phyloP scores from a whole-genome alignment of 306 rosid genomes.

The Carpinus fangiana region DNA sequence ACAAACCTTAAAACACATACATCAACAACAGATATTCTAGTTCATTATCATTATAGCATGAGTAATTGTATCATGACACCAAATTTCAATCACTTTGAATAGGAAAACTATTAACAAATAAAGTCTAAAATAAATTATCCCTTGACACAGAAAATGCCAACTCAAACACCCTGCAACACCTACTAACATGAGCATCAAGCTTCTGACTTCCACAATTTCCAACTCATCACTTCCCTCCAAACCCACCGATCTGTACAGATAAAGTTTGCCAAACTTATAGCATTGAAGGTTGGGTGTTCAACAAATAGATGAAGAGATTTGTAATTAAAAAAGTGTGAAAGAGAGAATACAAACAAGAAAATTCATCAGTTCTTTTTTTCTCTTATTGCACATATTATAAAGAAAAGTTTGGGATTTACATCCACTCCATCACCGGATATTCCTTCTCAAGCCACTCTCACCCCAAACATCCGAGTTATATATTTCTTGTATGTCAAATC shows the following conservation, averaged over 20 bases:
- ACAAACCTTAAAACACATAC: no score
- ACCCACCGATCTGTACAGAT: not conserved
- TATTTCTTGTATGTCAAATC: not conserved
- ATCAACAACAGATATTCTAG: no score
- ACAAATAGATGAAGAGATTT: not conserved
- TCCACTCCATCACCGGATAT: not conserved
- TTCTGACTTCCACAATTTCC: not conserved
- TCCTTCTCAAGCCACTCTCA: not conserved
- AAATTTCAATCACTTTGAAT: no score
- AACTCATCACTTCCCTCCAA: not conserved
- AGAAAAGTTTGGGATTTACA: not conserved
- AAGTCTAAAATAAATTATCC: no score
- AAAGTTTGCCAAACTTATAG: not conserved
- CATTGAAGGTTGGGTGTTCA: not conserved
- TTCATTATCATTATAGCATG: no score
- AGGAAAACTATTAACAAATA: no score
- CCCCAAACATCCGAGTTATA: not conserved
- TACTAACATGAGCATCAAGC: not conserved
- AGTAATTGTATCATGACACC: no score
- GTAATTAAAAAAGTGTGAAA: not conserved
- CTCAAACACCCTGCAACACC: constrained; percentile 4
- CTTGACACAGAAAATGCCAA: not conserved
- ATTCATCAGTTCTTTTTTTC: not conserved
- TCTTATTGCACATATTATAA: not conserved
- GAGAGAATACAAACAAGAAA: not conserved